These are phyloP conservation scores for Gleditsia sinensis DNA, from an alignment of 306 rosid species.

Conservation along the genomic window DNA sequence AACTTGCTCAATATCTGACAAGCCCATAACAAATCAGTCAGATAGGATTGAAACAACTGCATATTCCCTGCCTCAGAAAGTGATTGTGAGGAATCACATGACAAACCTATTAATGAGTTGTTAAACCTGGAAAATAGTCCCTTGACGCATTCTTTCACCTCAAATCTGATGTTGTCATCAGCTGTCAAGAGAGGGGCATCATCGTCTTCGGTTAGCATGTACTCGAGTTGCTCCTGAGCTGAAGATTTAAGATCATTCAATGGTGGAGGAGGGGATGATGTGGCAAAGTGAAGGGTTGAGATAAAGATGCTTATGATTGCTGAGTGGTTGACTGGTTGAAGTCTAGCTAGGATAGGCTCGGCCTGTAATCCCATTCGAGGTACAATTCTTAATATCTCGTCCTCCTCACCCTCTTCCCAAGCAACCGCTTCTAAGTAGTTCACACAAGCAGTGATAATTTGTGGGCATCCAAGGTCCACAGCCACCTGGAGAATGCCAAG, in stretches of 20 bases:
- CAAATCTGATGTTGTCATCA: slow-evolving; percentile 60
- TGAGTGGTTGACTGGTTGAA: slow-evolving; percentile 77
- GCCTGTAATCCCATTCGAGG: slow-evolving; percentile 73
- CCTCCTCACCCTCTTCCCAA: slow-evolving; percentile 98
- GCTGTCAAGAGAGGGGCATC: slow-evolving; percentile 75
- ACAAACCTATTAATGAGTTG: slow-evolving; percentile 47
- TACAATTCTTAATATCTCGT: slow-evolving; percentile 78
- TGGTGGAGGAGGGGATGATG: slow-evolving; percentile 65
- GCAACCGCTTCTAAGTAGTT: slow-evolving; percentile 87
- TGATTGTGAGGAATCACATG: slow-evolving; percentile 56
- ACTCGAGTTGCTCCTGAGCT: slow-evolving; percentile 92
- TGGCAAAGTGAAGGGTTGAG: slow-evolving; percentile 73
- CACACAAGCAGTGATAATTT: slow-evolving; percentile 69
- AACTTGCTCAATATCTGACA: slow-evolving; percentile 68
- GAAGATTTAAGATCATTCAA: slow-evolving; percentile 82
- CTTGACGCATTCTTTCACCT: slow-evolving; percentile 71
- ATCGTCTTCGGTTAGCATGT: slow-evolving; percentile 95
- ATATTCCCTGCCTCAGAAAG: slow-evolving; percentile 48
- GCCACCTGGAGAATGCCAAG: slow-evolving; percentile 84
- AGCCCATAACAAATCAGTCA: slow-evolving; percentile 85
- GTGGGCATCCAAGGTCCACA: slow-evolving; percentile 74
- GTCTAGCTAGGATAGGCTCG: slow-evolving; percentile 86
- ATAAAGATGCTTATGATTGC: slow-evolving; percentile 60
- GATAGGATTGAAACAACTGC: slow-evolving; percentile 54
- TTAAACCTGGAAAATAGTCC: slow-evolving; percentile 62